Percentiles rank a stretch among this genome's conserved stretches.
Conservation (phyloP, 768 basidiomycete genomes). For the Lactarius quietus region DNA sequence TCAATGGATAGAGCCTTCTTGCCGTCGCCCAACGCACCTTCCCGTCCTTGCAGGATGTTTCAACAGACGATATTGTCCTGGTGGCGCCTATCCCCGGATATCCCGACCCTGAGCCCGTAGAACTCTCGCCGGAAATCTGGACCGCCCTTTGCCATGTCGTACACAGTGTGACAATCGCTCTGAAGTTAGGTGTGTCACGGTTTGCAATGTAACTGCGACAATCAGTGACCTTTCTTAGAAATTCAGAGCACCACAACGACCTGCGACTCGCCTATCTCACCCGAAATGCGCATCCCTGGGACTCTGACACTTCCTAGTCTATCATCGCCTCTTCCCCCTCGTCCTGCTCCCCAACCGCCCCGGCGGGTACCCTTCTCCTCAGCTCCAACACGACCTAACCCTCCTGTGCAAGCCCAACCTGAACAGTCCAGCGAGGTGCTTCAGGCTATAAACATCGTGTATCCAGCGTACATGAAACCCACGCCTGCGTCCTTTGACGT, state of each 20-base stretch:
- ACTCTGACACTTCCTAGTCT: too few relatives aligned
- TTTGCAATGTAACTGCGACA: background rate
- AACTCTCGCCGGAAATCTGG: slow-evolving; percentile 5
- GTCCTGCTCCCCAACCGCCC: background rate
- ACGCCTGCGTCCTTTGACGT: background rate
- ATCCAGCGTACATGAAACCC: background rate
- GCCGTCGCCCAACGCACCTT: slow-evolving; percentile 1
- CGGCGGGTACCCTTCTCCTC: background rate
- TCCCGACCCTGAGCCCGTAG: background rate
- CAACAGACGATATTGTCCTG: background rate
- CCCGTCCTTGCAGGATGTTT: background rate
- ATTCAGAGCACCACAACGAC: background rate
- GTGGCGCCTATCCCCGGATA: background rate
- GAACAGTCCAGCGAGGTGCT: background rate
- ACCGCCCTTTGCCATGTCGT: background rate
- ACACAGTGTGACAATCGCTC: background rate
- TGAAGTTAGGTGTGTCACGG: slow-evolving; percentile 2
- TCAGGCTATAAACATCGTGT: background rate
- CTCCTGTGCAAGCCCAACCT: background rate
- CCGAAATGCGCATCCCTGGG: background rate
- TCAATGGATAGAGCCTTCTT: background rate
- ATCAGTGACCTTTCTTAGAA: background rate
- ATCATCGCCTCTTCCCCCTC: background rate
- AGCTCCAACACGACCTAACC: too few relatives aligned
- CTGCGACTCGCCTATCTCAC: background rate